phyloP scores from a whole-genome alignment of 176 grass and related monocot genomes.

The Saccharum officinarum region DNA sequence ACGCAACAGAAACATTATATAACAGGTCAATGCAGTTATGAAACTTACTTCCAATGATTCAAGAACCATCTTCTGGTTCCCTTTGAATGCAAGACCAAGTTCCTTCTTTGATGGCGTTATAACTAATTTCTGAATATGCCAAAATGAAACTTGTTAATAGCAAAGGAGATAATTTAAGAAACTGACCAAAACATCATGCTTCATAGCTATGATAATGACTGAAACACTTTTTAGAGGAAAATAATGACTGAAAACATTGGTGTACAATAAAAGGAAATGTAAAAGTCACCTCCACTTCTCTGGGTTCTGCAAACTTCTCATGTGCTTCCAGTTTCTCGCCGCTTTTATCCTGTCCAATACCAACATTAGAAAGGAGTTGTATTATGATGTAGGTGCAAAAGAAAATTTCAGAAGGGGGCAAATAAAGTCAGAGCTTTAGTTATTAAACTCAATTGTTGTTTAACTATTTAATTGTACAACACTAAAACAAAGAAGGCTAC shows the following conservation, averaged over 20 bases:
- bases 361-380: constrained; percentile 28
- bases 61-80: constrained; percentile 78
- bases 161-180: constrained; percentile 15
- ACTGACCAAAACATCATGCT: constrained; percentile 17
- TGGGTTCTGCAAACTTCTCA: constrained; percentile 80
- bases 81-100: constrained; percentile 92
- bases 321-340: constrained; percentile 77
- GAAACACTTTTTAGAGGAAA: not conserved
- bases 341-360: constrained; percentile 78
- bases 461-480: not conserved
- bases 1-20: constrained; percentile 8
- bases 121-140: constrained; percentile 70
- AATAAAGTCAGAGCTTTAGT: constrained; percentile 4
- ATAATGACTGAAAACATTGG: constrained; percentile 20
- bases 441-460: not conserved
- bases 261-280: constrained; percentile 2
- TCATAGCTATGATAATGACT: constrained; percentile 24
- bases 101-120: constrained; percentile 98
- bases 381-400: not conserved
- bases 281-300: constrained; percentile 78
- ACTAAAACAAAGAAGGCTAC: not conserved
- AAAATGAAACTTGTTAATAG: constrained; percentile 33
- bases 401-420: not conserved
- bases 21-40: constrained; percentile 14
- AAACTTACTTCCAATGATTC: constrained; percentile 86